Evolutionary conservation across 2,329 filamentous ascomycete species (phyloP).

Genomic region (Coniochaeta sp.): DNA sequence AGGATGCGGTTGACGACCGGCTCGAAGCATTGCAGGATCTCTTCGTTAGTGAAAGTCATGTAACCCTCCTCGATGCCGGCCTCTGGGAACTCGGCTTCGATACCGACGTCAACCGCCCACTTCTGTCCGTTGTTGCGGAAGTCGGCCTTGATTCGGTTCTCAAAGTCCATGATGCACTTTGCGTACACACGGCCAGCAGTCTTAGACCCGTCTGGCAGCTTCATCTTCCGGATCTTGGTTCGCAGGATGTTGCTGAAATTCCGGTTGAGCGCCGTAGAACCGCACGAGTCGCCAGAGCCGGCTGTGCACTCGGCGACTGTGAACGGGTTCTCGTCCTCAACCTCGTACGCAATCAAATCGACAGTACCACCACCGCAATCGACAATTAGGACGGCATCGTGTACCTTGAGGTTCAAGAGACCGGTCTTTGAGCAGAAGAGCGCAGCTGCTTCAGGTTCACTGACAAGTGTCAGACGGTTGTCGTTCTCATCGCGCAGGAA

Average conservation of each 20-base stretch:
- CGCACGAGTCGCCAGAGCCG: conserved; percentile 94
- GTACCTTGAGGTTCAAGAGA: conserved; percentile 91
- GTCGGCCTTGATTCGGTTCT: conserved; percentile 98
- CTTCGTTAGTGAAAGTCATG: conserved; percentile 99
- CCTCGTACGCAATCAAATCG: conserved; percentile 97
- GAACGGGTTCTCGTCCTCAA: conserved; percentile 95
- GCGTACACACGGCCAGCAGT: conserved; percentile 97
- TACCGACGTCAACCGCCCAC: conserved; percentile 97
- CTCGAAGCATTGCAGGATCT: conserved; percentile 98
- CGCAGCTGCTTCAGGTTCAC: conserved; percentile 92
- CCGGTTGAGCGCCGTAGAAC: conserved; percentile 94
- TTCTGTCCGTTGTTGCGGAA: conserved; percentile 99
- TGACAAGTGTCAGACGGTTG: conserved; percentile 88
- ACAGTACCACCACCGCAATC: conserved; percentile 98
- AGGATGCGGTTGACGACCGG: conserved; percentile 95
- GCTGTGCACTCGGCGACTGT: conserved; percentile 96
- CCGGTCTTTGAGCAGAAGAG: conserved; percentile 98
- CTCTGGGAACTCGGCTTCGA: conserved; percentile 96
- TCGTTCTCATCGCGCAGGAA: conserved; percentile 97
- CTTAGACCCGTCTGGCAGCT: conserved; percentile 91
- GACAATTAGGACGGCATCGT: conserved; percentile 95
- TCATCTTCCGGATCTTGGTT: conserved; percentile 99
- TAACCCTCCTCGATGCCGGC: conserved; percentile 98
- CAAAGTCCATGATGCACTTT: conserved; percentile 99
- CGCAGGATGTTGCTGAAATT: conserved; percentile 98